A percentile compares a stretch with the other conserved stretches of the same genome.
These are phyloP conservation scores for Microbotryomycetes sp. DNA, from an alignment of 1,284 basidiomycete species.

Conservation along the genomic window DNA sequence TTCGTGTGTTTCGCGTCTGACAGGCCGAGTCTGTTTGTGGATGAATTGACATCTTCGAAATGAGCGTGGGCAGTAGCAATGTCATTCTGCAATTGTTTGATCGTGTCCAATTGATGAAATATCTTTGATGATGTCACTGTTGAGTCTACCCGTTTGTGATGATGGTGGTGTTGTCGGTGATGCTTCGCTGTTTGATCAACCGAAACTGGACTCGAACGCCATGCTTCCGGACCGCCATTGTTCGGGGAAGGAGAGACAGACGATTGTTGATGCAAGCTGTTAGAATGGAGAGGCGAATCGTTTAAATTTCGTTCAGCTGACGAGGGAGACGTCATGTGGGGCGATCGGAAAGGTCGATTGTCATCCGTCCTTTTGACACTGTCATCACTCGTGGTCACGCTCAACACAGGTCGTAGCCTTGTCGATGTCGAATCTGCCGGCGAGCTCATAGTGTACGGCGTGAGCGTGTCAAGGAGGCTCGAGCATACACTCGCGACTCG, in stretches of 20 bases:
- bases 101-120: constrained; percentile 3
- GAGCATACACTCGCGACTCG: too few species aligned
- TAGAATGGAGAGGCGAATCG: neutral
- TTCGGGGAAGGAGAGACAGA: neutral
- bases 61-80: neutral
- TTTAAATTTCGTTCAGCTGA: neutral
- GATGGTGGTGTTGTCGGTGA: neutral
- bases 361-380: too few species aligned
- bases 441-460: too few species aligned
- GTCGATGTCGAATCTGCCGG: too few species aligned
- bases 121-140: neutral
- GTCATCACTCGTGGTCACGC: too few species aligned
- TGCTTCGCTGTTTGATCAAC: too few species aligned
- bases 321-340: neutral
- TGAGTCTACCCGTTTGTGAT: neutral
- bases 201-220: too few species aligned
- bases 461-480: too few species aligned
- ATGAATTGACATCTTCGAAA: neutral
- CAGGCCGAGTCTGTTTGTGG: too few species aligned
- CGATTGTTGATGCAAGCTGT: neutral
- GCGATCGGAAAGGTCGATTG: too few species aligned
- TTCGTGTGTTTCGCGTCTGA: neutral
- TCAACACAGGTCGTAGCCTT: too few species aligned
- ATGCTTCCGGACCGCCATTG: too few species aligned
- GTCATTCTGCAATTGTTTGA: neutral